Base-by-base conservation (phyloP, 306 rosid species). In the Pterocarpus macrocarpus region DNA sequence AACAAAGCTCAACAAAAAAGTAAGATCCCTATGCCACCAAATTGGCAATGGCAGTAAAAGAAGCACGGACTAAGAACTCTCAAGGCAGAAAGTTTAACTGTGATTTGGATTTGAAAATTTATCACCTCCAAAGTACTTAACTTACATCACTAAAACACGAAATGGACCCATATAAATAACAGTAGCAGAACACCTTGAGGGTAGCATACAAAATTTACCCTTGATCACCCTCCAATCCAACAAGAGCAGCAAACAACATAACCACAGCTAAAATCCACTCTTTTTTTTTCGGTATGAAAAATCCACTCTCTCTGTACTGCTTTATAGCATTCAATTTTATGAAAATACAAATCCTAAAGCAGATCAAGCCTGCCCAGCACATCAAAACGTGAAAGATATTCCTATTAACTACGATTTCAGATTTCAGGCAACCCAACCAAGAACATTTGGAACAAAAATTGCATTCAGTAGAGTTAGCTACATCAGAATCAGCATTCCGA, bases 181-280 rank as follows among this genome's bases (percentile, higher is more conserved):
- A 14, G 59, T 76, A 39, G 33, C 41, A 52, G n/a, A 53, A 30
- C 71, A 59, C 13, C 68, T 15, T 7, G 11, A 36, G 33, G 4
- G 62, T 28, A 8, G 65, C 36, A 41, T 22, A 38, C 2, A 74
- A 15, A 81, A 56, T 33, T 3, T 76, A 65, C 13, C 63, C 33
- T 43, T 56, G 53, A 65, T 41, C 80, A 57, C 8, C 53, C 0
- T 71, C 8, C 8, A 55, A 50, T 10, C 17, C 22, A 58, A 59
- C 70, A 71, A 38, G 59, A 11, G n/a, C 13, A 61, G 39, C 53
- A 65, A 73, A 32, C 34, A 74, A 56, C 45, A 75, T 15, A 67
- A 36, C 33, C 15, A 36, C 15, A 66, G 15, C 12, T 12, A 9
- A 41, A 39, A 39, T 4, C 4, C 47, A 43, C 9, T 43, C 28